Conservation (phyloP, 345 rosid species). For the Cardamine chenopodiifolia region DNA sequence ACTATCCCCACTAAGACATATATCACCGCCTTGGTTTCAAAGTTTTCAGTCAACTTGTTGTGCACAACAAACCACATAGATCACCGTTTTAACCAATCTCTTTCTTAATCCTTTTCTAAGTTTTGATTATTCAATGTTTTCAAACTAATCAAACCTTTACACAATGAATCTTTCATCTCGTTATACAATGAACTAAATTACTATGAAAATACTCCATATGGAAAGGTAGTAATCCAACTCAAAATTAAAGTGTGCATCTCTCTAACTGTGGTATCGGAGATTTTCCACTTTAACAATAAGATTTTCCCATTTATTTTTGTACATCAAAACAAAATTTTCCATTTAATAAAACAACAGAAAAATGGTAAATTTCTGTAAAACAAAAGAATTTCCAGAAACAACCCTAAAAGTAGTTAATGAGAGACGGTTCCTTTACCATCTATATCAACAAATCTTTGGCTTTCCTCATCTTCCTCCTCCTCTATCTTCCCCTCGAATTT, state of each 20-base stretch:
- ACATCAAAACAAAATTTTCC: background rate
- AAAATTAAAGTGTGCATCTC: background rate
- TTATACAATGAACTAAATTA: background rate
- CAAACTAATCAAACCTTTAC: background rate
- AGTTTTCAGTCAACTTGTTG: background rate
- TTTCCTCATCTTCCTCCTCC: constrained; percentile 12
- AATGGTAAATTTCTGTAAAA: background rate
- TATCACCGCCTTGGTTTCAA: background rate
- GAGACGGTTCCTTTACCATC: constrained; percentile 10
- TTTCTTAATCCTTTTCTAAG: background rate
- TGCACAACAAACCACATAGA: background rate
- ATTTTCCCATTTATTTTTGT: background rate
- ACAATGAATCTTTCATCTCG: too few species aligned
- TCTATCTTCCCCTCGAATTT: constrained; percentile 33
- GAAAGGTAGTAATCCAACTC: background rate
- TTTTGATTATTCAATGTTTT: background rate
- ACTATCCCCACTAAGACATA: background rate
- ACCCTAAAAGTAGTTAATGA: constrained; percentile 3
- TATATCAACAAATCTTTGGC: constrained; percentile 5
- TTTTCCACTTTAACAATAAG: background rate
- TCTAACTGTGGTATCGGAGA: background rate
- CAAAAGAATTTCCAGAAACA: background rate
- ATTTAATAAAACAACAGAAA: background rate
- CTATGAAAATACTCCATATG: background rate
- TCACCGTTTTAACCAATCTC: background rate